Percentiles rank a stretch among this genome's conserved stretches.
Conservation (phyloP, 805 yeast genomes). For the Nakazawaea anatomiae region DNA sequence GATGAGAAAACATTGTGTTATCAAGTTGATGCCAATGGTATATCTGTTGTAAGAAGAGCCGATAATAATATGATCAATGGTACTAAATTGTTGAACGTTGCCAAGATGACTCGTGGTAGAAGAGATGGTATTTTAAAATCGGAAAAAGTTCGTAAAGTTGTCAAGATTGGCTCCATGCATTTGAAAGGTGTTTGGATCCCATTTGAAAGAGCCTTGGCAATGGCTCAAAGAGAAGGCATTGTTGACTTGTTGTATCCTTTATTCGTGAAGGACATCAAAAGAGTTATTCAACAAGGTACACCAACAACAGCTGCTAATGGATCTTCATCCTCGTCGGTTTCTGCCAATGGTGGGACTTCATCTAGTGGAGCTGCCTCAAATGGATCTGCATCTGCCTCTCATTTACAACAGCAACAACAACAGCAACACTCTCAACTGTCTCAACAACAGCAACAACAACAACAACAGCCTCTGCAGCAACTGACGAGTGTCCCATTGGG, state of each 20-base stretch:
- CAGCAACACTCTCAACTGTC: conserved; percentile 9
- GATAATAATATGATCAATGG: conserved; percentile 73
- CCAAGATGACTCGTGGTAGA: conserved; percentile 69
- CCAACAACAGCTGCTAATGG: conserved; percentile 17
- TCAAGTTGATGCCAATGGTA: conserved; percentile 66
- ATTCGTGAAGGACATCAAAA: conserved; percentile 61
- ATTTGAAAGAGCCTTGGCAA: conserved; percentile 61
- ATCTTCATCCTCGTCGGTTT: not conserved
- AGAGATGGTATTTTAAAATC: conserved; percentile 65
- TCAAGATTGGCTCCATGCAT: conserved; percentile 72
- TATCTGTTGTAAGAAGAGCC: conserved; percentile 61
- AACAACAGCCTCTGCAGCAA: conserved; percentile 10
- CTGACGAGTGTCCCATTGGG: not conserved
- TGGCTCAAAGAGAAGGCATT: conserved; percentile 65
- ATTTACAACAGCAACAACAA: conserved; percentile 9
- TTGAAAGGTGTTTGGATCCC: conserved; percentile 75
- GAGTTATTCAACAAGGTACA: conserved; percentile 31
- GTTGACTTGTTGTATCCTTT: conserved; percentile 52
- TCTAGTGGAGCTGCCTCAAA: conserved; percentile 6
- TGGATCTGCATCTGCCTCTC: conserved; percentile 5
- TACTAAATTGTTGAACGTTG: conserved; percentile 61
- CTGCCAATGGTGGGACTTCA: conserved; percentile 9
- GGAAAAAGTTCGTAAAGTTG: conserved; percentile 64
- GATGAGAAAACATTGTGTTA: conserved; percentile 67
- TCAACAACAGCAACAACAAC: conserved; percentile 4